Percentiles rank a stretch among this genome's conserved stretches.
Conservation (phyloP, 139 green algal genomes). For the Nannochloris sp. region DNA sequence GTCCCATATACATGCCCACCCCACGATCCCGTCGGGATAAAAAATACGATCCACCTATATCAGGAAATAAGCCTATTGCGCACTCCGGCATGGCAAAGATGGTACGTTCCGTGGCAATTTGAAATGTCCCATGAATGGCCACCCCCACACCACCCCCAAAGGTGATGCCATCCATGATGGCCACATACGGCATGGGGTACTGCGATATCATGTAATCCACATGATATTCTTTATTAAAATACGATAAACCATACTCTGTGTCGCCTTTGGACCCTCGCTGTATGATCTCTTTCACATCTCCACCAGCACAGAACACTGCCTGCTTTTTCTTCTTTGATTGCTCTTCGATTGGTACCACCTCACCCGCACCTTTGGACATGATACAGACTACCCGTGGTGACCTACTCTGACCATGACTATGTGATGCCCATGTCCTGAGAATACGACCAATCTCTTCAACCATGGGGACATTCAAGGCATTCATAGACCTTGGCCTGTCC, state of each 20-base stretch:
- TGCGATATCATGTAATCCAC: constrained; percentile 37
- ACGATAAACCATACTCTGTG: constrained; percentile 30
- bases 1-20: constrained; percentile 67
- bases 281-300: constrained; percentile 69
- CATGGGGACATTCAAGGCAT: constrained; percentile 64
- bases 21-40: constrained; percentile 50
- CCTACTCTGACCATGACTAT: too few relatives aligned
- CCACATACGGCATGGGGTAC: constrained; percentile 61
- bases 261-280: constrained; percentile 16
- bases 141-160: constrained; percentile 89
- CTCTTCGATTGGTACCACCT: constrained; percentile 34
- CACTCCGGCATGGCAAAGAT: constrained; percentile 97
- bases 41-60: constrained; percentile 83
- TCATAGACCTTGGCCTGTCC: constrained; percentile 51
- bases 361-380: constrained; percentile 13
- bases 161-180: constrained; percentile 82
- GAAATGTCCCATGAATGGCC: constrained; percentile 74
- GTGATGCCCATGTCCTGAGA: constrained; percentile 11
- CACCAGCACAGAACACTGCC: constrained; percentile 78
- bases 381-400: neutral
- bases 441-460: constrained; percentile 28
- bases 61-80: constrained; percentile 90
- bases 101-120: constrained; percentile 81
- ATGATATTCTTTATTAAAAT: constrained; percentile 43
- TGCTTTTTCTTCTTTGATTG: neutral